Conservation (phyloP, 2,329 filamentous ascomycete genomes). For the Monilinia laxa region DNA sequence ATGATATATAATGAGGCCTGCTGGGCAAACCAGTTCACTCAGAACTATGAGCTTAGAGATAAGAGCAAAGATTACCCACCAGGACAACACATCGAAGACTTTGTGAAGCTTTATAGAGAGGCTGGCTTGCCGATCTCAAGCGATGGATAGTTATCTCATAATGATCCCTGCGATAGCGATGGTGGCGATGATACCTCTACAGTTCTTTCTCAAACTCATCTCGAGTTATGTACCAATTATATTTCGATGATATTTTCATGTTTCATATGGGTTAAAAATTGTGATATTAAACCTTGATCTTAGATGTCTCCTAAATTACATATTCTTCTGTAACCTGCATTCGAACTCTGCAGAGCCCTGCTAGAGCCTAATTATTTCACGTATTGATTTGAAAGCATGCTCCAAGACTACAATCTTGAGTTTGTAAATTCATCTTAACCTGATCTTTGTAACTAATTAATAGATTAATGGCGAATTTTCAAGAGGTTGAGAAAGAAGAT, state of each 20-base stretch:
- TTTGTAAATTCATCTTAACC: background rate
- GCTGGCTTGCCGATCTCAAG: background rate
- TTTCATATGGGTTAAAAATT: background rate
- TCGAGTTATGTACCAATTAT: background rate
- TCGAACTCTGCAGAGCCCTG: no score
- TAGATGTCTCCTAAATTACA: background rate
- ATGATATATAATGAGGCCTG: constrained; percentile 4
- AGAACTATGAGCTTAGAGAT: background rate
- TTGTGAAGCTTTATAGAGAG: background rate
- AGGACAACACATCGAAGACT: background rate
- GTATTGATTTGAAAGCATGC: background rate
- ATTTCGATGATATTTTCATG: background rate
- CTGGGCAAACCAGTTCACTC: background rate
- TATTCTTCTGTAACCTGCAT: background rate
- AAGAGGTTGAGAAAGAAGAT: background rate
- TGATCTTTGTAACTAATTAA: background rate
- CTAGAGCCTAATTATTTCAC: background rate
- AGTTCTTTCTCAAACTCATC: background rate
- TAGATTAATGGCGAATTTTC: background rate
- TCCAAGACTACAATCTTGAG: background rate
- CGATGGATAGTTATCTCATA: background rate
- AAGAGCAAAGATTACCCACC: constrained; percentile 8
- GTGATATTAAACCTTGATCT: no score
- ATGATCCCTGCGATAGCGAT: background rate
- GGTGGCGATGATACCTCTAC: background rate